These are phyloP conservation scores for Populus hybrid DNA, from an alignment of 441 rosid species.

Conservation along the genomic window DNA sequence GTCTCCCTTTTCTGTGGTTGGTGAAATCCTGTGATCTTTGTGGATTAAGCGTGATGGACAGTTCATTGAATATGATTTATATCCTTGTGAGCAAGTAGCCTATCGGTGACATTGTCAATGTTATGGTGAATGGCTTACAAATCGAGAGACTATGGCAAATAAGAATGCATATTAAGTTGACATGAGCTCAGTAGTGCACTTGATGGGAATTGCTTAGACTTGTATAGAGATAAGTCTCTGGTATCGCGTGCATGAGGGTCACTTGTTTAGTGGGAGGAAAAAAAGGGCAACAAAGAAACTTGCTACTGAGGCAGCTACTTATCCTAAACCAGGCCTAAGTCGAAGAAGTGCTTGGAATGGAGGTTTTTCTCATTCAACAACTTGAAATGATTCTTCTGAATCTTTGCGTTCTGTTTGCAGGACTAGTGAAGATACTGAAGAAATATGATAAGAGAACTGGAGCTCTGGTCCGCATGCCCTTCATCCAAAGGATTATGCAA, in stretches of 20 bases:
- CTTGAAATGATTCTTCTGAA: neutral
- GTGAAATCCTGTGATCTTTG: neutral
- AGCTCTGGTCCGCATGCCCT: constrained; percentile 62
- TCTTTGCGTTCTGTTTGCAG: constrained; percentile 28
- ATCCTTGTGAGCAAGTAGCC: neutral
- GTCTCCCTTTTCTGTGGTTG: neutral
- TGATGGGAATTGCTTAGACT: neutral
- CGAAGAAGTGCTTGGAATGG: neutral
- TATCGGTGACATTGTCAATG: neutral
- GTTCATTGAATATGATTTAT: neutral
- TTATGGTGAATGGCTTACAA: neutral
- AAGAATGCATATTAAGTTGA: neutral
- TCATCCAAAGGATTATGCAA: constrained; percentile 66
- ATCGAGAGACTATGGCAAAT: neutral
- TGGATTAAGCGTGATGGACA: neutral
- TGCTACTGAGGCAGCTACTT: neutral
- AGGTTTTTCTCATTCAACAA: neutral
- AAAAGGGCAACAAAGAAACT: neutral
- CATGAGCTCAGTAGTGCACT: neutral
- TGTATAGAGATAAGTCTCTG: neutral
- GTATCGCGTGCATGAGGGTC: neutral
- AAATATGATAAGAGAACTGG: constrained; percentile 90
- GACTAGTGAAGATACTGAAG: constrained; percentile 76
- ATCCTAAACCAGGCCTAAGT: neutral
- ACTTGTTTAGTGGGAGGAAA: neutral